Conservation (phyloP, 352 stramenopile genomes). For the Globisporangium megalacanthum region DNA sequence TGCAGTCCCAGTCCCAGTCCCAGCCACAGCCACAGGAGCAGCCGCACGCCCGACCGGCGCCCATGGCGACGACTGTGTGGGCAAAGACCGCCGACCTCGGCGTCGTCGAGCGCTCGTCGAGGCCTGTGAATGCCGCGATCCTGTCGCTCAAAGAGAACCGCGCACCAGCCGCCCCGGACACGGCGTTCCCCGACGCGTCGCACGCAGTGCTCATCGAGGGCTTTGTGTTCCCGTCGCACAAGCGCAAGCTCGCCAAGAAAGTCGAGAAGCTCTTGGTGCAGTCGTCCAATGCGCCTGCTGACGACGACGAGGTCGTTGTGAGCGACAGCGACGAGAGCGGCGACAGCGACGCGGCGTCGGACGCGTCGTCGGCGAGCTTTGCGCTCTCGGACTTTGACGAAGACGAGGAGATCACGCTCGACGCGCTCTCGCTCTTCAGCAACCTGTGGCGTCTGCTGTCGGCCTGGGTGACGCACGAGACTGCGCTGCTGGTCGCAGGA, state of each 20-base stretch:
- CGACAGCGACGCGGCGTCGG: conserved; percentile 14
- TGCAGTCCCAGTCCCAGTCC: too few species aligned
- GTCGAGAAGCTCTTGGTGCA: conserved; percentile 55
- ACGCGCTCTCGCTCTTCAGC: conserved; percentile 63
- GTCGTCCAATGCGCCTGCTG: too few species aligned
- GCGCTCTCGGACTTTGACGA: conserved; percentile 66
- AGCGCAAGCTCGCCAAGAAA: conserved; percentile 66
- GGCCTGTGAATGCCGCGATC: conserved; percentile 20
- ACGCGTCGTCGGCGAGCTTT: conserved; percentile 49
- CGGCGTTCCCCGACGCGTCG: conserved; percentile 43
- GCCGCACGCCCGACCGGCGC: conserved; percentile 4
- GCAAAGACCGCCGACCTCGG: conserved; percentile 68
- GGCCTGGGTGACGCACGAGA: conserved; percentile 66
- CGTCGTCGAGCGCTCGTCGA: conserved; percentile 50
- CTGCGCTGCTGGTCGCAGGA: conserved; percentile 45
- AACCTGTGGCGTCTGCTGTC: conserved; percentile 72
- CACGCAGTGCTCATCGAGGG: conserved; percentile 78
- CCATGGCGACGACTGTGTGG: conserved; percentile 63
- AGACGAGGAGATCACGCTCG: conserved; percentile 59
- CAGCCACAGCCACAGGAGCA: conserved; percentile 1
- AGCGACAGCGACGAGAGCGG: conserved; percentile 61
- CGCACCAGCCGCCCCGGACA: conserved; percentile 22
- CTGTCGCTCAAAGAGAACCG: conserved; percentile 42
- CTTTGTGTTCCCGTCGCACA: conserved; percentile 81
- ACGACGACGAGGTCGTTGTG: conserved; percentile 49